Percentiles rank a stretch among this genome's conserved stretches.
phyloP scores from a whole-genome alignment of 1,139 yeast species.

The Wickerhamomyces sp. region DNA sequence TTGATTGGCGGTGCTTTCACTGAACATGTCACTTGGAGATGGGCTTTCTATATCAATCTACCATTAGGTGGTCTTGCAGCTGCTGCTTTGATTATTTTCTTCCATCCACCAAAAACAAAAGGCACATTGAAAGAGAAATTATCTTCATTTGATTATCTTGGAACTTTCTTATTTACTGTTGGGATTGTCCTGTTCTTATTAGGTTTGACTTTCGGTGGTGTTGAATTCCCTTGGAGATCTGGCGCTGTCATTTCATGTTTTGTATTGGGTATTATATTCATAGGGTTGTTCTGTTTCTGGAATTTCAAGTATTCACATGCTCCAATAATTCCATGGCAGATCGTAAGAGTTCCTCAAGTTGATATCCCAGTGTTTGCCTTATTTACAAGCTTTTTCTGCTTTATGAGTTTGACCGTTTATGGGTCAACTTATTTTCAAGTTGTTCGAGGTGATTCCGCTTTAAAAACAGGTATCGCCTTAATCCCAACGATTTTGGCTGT shows the following conservation, averaged over 20 bases:
- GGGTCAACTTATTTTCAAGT: conserved; percentile 56
- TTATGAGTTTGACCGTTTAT: conserved; percentile 41
- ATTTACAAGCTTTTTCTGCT: conserved; percentile 38
- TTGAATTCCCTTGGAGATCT: conserved; percentile 45
- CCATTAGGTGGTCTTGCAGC: conserved; percentile 62
- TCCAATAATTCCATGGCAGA: conserved; percentile 43
- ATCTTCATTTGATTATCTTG: conserved; percentile 42
- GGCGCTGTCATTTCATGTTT: conserved; percentile 52
- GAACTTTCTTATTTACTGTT: conserved; percentile 36
- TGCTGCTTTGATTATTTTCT: conserved; percentile 39
- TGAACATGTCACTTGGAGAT: conserved; percentile 61
- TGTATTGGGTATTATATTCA: conserved; percentile 45
- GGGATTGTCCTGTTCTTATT: conserved; percentile 42
- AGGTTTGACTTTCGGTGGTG: conserved; percentile 50
- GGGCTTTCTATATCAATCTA: conserved; percentile 72
- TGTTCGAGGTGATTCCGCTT: conserved; percentile 40
- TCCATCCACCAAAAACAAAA: conserved; percentile 49
- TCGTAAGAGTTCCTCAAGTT: conserved; percentile 26
- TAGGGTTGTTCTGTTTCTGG: conserved; percentile 40
- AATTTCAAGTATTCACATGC: conserved; percentile 41
- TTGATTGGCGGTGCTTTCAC: conserved; percentile 66
- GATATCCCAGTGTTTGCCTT: conserved; percentile 34
- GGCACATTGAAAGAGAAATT: conserved; percentile 40
- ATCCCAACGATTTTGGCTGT: conserved; percentile 51
- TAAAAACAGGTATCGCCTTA: conserved; percentile 54